These are phyloP conservation scores for Blastobotrys buckinghamii DNA, from an alignment of 1,139 yeast species.

Conservation along the genomic window DNA sequence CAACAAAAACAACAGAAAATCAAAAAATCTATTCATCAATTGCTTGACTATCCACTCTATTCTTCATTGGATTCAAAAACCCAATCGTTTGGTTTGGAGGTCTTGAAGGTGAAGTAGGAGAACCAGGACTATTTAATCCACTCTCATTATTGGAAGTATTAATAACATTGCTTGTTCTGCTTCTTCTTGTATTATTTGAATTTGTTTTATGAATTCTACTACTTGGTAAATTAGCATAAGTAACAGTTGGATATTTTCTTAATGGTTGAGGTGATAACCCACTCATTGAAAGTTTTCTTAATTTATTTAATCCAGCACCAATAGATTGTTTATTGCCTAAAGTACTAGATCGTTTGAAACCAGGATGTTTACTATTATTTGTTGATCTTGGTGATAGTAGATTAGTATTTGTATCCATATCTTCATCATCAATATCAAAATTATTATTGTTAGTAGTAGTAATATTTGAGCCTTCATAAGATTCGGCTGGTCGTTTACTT, in stretches of 20 bases:
- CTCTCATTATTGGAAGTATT: background rate
- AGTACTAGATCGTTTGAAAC: background rate
- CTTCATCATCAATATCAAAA: background rate
- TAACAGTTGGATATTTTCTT: background rate
- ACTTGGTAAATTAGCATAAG: background rate
- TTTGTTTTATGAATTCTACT: background rate
- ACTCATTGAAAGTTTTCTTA: constrained; percentile 6
- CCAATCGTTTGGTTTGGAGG: background rate
- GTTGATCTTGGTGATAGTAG: background rate
- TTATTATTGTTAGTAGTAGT: background rate
- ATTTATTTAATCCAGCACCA: constrained; percentile 5
- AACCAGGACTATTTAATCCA: background rate
- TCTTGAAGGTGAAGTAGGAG: background rate
- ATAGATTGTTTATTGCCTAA: background rate
- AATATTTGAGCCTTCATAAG: constrained; percentile 34
- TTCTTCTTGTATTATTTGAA: background rate
- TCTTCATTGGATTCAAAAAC: background rate
- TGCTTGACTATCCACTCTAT: constrained; percentile 5
- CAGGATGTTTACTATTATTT: background rate
- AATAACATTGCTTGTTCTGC: background rate
- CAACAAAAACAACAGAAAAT: background rate
- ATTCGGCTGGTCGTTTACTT: constrained; percentile 42
- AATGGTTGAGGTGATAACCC: constrained; percentile 8
- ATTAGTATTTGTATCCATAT: background rate
- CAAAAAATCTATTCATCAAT: background rate